Base-by-base conservation (phyloP, 2,329 filamentous ascomycete species). In the Fusarium stilboides region DNA sequence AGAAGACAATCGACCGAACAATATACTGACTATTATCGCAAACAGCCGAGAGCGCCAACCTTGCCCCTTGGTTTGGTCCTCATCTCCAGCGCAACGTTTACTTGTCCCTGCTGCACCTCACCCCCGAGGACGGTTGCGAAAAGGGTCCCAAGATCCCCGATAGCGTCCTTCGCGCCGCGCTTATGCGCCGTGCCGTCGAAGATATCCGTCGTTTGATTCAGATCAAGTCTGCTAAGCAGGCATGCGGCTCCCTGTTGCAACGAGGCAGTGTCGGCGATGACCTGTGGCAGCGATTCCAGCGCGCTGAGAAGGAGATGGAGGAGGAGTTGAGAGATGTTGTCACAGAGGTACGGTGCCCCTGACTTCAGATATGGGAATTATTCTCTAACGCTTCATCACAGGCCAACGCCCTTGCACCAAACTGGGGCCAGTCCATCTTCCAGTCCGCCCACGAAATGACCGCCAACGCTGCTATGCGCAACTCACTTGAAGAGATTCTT, bases 251-350 rank as follows among this genome's bases (percentile, higher is more conserved):
- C 24, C 83, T 99, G 71, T 81, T 98, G 74, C 94, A 97, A 81
- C 87, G 94, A 68, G 96, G 96, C 49, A 97, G 94, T 76, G 94
- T 99, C 3, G 95, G 96, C 15, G 96, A 99, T 78, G 96, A 99
- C 80, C 82, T 99, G 72, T 97, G 94, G 92, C 93, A 98, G 84
- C 87, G 95, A 39, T 97, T 98, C 80, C 82, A 91, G 81, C 88
- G 94, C 51, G 96, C 95, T 1, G 96, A 99, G 87, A 94, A 97
- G 84, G 96, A 99, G 82, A 97, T 98, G 85, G 94, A 99, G 82
- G 93, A 94, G 72, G 96, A 99, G 82, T 86, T 99, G 65, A 89
- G 93, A 74, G 96, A 99, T 81, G 95, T 98, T 24, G 94, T 98
- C 34, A 88, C 90, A 74, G 95, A 98, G 90, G 94, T 97, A 80